Percentiles rank a stretch among this genome's conserved stretches.
Conservation (phyloP, 805 yeast species). For the Cyberlindnera samutprakarnensis region DNA sequence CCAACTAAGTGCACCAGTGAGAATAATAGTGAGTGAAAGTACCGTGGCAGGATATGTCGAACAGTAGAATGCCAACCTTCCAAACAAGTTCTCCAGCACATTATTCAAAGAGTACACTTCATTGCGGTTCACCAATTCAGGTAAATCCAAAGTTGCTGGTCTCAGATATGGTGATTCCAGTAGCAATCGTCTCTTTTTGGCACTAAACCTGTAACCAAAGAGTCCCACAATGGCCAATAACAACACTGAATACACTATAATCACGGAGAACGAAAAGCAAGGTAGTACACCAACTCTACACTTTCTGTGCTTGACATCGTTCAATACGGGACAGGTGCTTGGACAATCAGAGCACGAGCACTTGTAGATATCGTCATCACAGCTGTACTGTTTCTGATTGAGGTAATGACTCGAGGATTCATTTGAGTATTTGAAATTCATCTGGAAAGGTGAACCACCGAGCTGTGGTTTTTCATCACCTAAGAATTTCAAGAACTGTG, state of each 20-base stretch:
- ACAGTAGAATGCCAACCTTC: slow-evolving; percentile 48
- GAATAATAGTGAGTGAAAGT: slow-evolving; percentile 32
- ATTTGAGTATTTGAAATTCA: slow-evolving; percentile 55
- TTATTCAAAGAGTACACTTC: slow-evolving; percentile 42
- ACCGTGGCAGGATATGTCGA: slow-evolving; percentile 52
- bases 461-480: slow-evolving; percentile 92
- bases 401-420: slow-evolving; percentile 14
- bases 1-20: slow-evolving; percentile 39
- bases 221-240: slow-evolving; percentile 21
- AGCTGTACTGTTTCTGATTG: slow-evolving; percentile 24
- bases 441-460: slow-evolving; percentile 96
- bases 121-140: slow-evolving; percentile 13
- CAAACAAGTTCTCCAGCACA: slow-evolving; percentile 39
- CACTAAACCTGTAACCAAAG: slow-evolving; percentile 15
- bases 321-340: slow-evolving; percentile 65
- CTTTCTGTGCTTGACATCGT: slow-evolving; percentile 30
- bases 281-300: slow-evolving; percentile 61
- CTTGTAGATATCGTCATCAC: slow-evolving; percentile 56
- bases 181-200: slow-evolving; percentile 27
- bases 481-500: slow-evolving; percentile 72
- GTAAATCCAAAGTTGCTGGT: slow-evolving; percentile 16
- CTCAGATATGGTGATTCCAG: slow-evolving; percentile 34
- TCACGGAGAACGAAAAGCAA: slow-evolving; percentile 62
- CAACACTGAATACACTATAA: slow-evolving; percentile 37
- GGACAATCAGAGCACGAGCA: slow-evolving; percentile 94